These are phyloP conservation scores for Hyphopichia homilentoma DNA, from an alignment of 805 yeast species.

Conservation along the genomic window DNA sequence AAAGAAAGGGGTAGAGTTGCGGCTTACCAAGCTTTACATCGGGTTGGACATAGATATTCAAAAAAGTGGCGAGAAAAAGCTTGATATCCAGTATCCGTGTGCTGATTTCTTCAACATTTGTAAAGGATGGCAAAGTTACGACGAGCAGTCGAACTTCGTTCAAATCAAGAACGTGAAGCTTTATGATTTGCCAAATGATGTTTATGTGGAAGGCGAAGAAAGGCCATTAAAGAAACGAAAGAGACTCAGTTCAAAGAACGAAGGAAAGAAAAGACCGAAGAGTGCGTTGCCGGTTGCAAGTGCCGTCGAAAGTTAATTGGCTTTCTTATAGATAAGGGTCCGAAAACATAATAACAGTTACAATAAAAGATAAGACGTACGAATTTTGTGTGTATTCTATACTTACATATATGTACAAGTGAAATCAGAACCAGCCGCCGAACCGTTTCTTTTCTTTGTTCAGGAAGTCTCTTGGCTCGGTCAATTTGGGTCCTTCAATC, in stretches of 20 bases:
- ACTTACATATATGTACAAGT: too few species aligned
- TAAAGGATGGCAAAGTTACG: slow-evolving; percentile 65
- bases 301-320: too few species aligned
- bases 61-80: slow-evolving; percentile 52
- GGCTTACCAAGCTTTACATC: slow-evolving; percentile 72
- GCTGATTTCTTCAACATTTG: slow-evolving; percentile 82
- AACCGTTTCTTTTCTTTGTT: slow-evolving; percentile 10
- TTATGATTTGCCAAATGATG: slow-evolving; percentile 80
- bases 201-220: slow-evolving; percentile 64
- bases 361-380: too few species aligned
- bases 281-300: too few species aligned
- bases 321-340: too few species aligned
- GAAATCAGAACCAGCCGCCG: slow-evolving; percentile 17
- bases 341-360: too few species aligned
- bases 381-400: too few species aligned
- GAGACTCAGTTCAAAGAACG: slow-evolving; percentile 4
- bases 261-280: slow-evolving; percentile 13
- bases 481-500: slow-evolving; percentile 16
- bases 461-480: slow-evolving; percentile 15
- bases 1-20: slow-evolving; percentile 31
- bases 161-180: slow-evolving; percentile 61
- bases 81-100: slow-evolving; percentile 86
- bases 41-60: slow-evolving; percentile 59
- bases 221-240: slow-evolving; percentile 58
- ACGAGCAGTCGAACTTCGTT: slow-evolving; percentile 57